Conservation (phyloP, 768 basidiomycete genomes). For the Boletus subparvulus region DNA sequence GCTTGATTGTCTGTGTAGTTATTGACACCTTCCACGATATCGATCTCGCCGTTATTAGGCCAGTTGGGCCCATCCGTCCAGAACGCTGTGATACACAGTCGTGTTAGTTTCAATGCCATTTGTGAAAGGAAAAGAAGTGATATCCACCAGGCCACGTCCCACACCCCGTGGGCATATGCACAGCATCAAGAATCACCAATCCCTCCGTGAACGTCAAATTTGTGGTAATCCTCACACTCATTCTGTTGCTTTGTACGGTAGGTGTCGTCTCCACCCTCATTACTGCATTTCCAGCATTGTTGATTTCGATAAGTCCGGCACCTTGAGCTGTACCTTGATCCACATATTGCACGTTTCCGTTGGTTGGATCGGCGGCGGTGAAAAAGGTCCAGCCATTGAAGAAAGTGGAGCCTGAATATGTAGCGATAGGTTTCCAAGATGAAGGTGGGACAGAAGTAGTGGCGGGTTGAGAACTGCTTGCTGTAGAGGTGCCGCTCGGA, state of each 20-base stretch:
- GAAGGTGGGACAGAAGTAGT: conserved; percentile 38
- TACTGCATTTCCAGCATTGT: conserved; percentile 69
- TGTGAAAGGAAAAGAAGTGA: neutral
- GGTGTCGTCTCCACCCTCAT: conserved; percentile 90
- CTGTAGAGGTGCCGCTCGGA: conserved; percentile 25
- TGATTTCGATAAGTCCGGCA: conserved; percentile 64
- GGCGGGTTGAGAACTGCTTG: conserved; percentile 19
- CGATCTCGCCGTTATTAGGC: conserved; percentile 66
- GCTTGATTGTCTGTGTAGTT: conserved; percentile 81
- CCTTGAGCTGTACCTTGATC: conserved; percentile 57
- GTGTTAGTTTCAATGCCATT: neutral
- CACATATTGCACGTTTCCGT: conserved; percentile 69
- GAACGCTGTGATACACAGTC: conserved; percentile 34
- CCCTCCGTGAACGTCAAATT: conserved; percentile 58
- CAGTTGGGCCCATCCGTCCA: conserved; percentile 52
- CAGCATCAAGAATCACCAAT: conserved; percentile 77
- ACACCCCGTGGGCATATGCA: conserved; percentile 90
- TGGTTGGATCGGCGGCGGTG: conserved; percentile 69
- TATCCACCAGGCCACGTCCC: conserved; percentile 71
- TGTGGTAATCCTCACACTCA: conserved; percentile 77
- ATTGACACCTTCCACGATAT: conserved; percentile 82
- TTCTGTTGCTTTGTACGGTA: conserved; percentile 62
- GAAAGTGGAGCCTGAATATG: conserved; percentile 67
- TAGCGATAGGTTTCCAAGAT: conserved; percentile 58
- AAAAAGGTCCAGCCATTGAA: conserved; percentile 83